Percentiles rank a stretch among this genome's conserved stretches.
phyloP scores from a whole-genome alignment of 371 early-diverging fungal species.

The Basidiobolus meristosporus region DNA sequence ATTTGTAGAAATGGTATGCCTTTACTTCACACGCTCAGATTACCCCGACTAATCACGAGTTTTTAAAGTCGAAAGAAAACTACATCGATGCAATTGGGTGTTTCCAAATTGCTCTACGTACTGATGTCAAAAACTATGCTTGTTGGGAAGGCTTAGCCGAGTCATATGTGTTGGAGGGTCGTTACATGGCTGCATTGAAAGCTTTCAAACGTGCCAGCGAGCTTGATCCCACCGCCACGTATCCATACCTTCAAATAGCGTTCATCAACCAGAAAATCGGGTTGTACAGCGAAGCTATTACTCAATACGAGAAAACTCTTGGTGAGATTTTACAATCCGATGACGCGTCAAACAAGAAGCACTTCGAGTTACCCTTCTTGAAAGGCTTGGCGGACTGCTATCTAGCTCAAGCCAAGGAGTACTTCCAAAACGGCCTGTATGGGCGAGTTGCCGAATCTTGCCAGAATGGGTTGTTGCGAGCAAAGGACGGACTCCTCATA shows the following conservation, averaged over 20 bases:
- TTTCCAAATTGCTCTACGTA: slow-evolving; percentile 68
- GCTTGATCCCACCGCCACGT: slow-evolving; percentile 27
- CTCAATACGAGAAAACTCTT: slow-evolving; percentile 22
- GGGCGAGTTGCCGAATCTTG: slow-evolving; percentile 43
- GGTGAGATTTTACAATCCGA: no score
- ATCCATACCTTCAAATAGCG: slow-evolving; percentile 29
- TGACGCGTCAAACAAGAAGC: no score
- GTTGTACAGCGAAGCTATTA: slow-evolving; percentile 35
- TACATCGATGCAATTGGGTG: slow-evolving; percentile 43
- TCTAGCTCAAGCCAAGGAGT: slow-evolving; percentile 9
- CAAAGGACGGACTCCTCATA: slow-evolving; percentile 4
- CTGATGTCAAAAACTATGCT: slow-evolving; percentile 32
- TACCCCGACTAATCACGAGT: no score
- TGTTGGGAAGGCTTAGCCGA: slow-evolving; percentile 83
- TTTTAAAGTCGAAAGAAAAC: slow-evolving; percentile 11
- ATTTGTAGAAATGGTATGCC: slow-evolving; percentile 37
- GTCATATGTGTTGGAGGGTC: slow-evolving; percentile 67
- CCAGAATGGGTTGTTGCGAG: slow-evolving; percentile 18
- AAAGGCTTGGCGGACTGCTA: slow-evolving; percentile 13
- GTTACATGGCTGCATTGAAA: slow-evolving; percentile 59
- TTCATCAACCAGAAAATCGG: slow-evolving; percentile 40
- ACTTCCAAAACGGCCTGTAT: slow-evolving; percentile 28
- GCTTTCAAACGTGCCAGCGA: slow-evolving; percentile 57
- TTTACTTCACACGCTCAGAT: slow-evolving; percentile 3
- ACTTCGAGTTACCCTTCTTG: no score